A percentile compares a stretch with the other conserved stretches of the same genome.
Evolutionary conservation across 495 filamentous ascomycete genomes (phyloP).

Genomic region (Physcia stellaris): DNA sequence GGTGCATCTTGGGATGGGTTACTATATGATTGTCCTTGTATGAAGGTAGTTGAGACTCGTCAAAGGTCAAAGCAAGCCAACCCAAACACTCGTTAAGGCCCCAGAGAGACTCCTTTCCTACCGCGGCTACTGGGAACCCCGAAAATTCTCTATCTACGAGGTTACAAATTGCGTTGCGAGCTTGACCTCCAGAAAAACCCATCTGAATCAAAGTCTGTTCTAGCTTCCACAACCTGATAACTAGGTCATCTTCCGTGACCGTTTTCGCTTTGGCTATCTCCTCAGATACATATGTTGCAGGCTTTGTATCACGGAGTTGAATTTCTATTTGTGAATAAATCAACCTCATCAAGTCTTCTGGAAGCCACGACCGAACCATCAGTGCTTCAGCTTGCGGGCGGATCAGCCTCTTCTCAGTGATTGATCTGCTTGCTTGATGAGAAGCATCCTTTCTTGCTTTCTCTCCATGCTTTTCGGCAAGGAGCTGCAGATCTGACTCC

Average conservation of each 20-base stretch:
- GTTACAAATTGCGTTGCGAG: slow-evolving; percentile 51
- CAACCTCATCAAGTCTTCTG: slow-evolving; percentile 61
- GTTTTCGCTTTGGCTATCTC: not conserved
- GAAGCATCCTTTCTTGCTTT: slow-evolving; percentile 54
- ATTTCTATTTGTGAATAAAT: slow-evolving; percentile 42
- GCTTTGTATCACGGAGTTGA: slow-evolving; percentile 23
- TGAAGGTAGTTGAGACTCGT: slow-evolving; percentile 48
- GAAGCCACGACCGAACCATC: slow-evolving; percentile 63
- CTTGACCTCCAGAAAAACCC: slow-evolving; percentile 49
- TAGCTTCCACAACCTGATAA: slow-evolving; percentile 67
- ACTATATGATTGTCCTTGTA: too few relatives aligned
- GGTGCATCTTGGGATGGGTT: too few relatives aligned
- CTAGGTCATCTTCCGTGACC: slow-evolving; percentile 54
- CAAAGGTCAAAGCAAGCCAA: slow-evolving; percentile 66
- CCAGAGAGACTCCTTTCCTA: slow-evolving; percentile 56
- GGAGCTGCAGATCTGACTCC: slow-evolving; percentile 62
- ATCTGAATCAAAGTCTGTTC: slow-evolving; percentile 51
- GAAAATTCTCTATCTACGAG: slow-evolving; percentile 37
- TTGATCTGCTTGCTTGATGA: slow-evolving; percentile 55
- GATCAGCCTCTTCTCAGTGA: slow-evolving; percentile 67
- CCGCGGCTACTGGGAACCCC: slow-evolving; percentile 29
- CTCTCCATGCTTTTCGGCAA: slow-evolving; percentile 66
- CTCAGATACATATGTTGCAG: slow-evolving; percentile 17
- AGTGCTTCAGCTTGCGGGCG: slow-evolving; percentile 58
- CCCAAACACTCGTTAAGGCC: slow-evolving; percentile 77